A percentile compares a stretch with the other conserved stretches of the same genome.
These are phyloP conservation scores for Talinum fruticosum DNA, from an alignment of 148 eudicot genomes.

Conservation along the genomic window DNA sequence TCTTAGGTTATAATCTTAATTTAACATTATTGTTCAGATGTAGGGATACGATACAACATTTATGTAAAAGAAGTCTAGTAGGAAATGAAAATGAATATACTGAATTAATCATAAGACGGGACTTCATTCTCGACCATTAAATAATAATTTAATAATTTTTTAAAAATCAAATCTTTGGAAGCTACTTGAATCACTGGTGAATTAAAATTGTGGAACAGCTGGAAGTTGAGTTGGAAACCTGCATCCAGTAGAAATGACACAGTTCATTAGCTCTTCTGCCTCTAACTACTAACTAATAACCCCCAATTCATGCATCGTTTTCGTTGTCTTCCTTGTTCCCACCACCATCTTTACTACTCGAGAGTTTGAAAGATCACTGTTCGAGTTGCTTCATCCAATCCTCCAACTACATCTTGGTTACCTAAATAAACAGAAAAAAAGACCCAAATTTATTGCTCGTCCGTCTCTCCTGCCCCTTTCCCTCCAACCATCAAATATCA, in stretches of 20 bases:
- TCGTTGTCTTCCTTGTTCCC: neutral
- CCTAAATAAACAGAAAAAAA: neutral
- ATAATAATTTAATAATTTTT: too few relatives aligned
- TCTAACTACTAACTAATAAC: neutral
- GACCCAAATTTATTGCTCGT: conserved; percentile 22
- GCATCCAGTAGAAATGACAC: neutral
- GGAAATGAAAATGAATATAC: too few relatives aligned
- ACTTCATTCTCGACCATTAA: too few relatives aligned
- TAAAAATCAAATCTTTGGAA: too few relatives aligned
- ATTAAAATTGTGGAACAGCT: neutral
- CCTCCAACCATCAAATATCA: too few relatives aligned
- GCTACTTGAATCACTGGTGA: neutral
- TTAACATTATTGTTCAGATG: too few relatives aligned
- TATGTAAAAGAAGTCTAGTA: too few relatives aligned
- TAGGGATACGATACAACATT: too few relatives aligned
- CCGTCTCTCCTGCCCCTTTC: conserved; percentile 18
- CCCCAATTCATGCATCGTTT: neutral
- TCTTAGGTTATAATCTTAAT: too few relatives aligned
- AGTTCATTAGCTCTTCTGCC: neutral
- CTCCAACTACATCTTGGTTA: conserved; percentile 25
- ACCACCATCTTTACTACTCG: too few relatives aligned
- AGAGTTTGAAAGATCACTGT: neutral
- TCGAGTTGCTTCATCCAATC: conserved; percentile 28
- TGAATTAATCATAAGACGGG: too few relatives aligned
- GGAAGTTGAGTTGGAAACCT: conserved; percentile 1